Conservation (phyloP, 2,329 filamentous ascomycete genomes). For the Aspergillus ochraceus region DNA sequence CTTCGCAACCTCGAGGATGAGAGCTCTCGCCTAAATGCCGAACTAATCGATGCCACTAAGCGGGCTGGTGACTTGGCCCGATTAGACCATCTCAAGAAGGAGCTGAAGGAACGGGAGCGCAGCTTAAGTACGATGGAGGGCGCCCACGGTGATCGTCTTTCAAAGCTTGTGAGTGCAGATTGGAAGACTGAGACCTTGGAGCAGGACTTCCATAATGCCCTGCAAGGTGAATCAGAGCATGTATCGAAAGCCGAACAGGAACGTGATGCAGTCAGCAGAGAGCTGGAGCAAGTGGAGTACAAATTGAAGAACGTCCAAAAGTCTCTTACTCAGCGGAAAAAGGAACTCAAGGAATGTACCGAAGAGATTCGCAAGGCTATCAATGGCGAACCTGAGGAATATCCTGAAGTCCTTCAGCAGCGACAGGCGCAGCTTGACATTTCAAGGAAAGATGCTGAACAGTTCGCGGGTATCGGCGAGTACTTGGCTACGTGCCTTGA, state of each 20-base stretch:
- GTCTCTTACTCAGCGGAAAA: constrained; percentile 63
- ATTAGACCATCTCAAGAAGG: constrained; percentile 79
- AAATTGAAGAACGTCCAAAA: constrained; percentile 66
- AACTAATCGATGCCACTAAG: constrained; percentile 79
- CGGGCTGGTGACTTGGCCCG: constrained; percentile 80
- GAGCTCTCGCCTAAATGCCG: constrained; percentile 70
- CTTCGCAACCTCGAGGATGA: constrained; percentile 71
- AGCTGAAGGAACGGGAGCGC: constrained; percentile 70
- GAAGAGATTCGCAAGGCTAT: constrained; percentile 61
- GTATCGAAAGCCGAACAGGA: constrained; percentile 67
- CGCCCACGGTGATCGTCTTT: constrained; percentile 72
- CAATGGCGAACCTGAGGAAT: constrained; percentile 53
- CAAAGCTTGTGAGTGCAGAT: constrained; percentile 59
- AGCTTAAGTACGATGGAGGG: constrained; percentile 75
- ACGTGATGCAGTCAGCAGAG: constrained; percentile 69
- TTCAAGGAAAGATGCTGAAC: constrained; percentile 63
- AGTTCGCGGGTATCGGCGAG: constrained; percentile 65
- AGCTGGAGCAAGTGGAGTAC: constrained; percentile 75
- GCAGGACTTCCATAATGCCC: constrained; percentile 63
- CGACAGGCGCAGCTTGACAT: constrained; percentile 54
- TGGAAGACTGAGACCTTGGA: constrained; percentile 75
- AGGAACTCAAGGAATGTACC: constrained; percentile 63
- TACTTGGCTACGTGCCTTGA: constrained; percentile 71
- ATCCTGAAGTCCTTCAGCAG: constrained; percentile 53
- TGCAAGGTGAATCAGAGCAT: constrained; percentile 58